Evolutionary conservation across 164 flowering plant genomes (phyloP), one percentile per base, ranked within the genome.

Genomic region (Aristolochia contorta): DNA sequence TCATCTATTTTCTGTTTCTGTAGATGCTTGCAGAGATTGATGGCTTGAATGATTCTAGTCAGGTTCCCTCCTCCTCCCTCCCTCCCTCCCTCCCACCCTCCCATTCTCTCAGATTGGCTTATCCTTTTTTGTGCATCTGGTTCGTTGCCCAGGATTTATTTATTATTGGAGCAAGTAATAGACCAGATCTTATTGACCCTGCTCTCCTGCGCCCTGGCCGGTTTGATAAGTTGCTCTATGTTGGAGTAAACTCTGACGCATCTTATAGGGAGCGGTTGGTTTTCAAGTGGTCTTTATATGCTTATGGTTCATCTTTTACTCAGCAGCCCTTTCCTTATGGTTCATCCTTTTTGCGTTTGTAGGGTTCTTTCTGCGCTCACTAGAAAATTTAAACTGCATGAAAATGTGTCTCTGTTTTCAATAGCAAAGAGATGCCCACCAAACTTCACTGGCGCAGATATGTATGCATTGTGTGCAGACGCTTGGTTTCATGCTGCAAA

Each of bases 1-100:
- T 46, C 15, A 27, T 21, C 47, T n/a, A 22, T 58, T 21, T 46
- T 33, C n/a, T n/a, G n/a, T n/a, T n/a, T 61, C 1, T 48, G 15
- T 74, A 92, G 97, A 89, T 93, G 98, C 97, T 93, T 75, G 97
- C 98, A 47, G 98, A 93, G 77, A 93, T 93, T 51, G 98, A 93
- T 71, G 97, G 98, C 50, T 78, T 93, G 27, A 87, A 74, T 75
- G 97, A 89, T 75, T 84, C 97, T 50, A 59, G 81, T 15, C 92
- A 90, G 96, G 98, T 88, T 50, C 55, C 16, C n/a, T 70, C 51
- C 63, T 18, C 22, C n/a, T 65, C 54, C 53, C 9, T 45, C 47
- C 56, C 20, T 57, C 48, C 47, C 9, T 30, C 33, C n/a, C n/a
- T n/a, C n/a, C 45, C 54, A 49, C 50, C n/a, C n/a, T n/a, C n/a